Percentiles rank a stretch among this genome's conserved stretches.
These are phyloP conservation scores for Scheffersomyces cryptocercus DNA, from an alignment of 1,139 yeast genomes.

Conservation along the genomic window DNA sequence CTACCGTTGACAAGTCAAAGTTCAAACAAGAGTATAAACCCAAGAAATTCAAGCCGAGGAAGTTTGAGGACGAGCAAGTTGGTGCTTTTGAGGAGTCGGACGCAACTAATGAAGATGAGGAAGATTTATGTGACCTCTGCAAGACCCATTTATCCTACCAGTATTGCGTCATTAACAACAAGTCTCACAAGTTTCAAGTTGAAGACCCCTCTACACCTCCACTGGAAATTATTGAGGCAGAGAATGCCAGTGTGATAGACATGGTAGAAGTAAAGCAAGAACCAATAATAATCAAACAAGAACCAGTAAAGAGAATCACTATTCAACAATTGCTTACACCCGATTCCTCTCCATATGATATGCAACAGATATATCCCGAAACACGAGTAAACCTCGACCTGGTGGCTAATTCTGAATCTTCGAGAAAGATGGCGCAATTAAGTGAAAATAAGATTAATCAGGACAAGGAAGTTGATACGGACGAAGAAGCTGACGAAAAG, in stretches of 20 bases:
- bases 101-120: conserved; percentile 32
- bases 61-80: conserved; percentile 18
- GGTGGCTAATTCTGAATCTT: conserved; percentile 1
- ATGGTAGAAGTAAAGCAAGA: neutral
- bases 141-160: conserved; percentile 41
- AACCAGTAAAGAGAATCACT: conserved; percentile 7
- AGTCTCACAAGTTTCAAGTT: conserved; percentile 23
- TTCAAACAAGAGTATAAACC: conserved; percentile 15
- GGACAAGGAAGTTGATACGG: conserved; percentile 5
- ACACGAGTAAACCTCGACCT: neutral
- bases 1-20: conserved; percentile 10
- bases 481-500: neutral
- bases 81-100: conserved; percentile 15
- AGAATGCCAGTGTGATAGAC: neutral
- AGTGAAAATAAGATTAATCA: conserved; percentile 5
- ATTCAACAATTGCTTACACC: conserved; percentile 36
- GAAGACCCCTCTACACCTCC: neutral
- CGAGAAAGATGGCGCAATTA: conserved; percentile 6
- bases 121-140: conserved; percentile 41
- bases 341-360: conserved; percentile 34
- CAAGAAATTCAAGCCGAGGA: conserved; percentile 12
- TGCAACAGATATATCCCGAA: neutral
- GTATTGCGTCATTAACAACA: conserved; percentile 35
- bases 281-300: neutral
- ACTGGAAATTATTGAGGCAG: neutral